Evolutionary conservation across 495 filamentous ascomycete genomes (phyloP).

Genomic region (Darksidea phi): DNA sequence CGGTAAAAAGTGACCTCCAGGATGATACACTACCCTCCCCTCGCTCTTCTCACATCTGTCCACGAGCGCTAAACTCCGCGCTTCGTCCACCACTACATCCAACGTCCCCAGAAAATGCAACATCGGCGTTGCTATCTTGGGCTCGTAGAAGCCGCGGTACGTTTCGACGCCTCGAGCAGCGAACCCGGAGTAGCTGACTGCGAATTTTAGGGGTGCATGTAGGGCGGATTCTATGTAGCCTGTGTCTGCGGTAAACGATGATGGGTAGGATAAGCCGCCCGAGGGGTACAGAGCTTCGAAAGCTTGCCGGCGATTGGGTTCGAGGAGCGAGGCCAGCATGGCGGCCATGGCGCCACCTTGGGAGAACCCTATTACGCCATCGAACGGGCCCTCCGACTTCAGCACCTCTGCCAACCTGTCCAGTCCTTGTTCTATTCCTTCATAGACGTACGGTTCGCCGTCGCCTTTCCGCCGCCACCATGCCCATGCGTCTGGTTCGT

Average conservation of each 20-base stretch:
- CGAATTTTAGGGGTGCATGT: constrained; percentile 71
- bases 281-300: constrained; percentile 45
- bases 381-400: constrained; percentile 47
- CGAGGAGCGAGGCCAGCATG: constrained; percentile 67
- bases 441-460: constrained; percentile 56
- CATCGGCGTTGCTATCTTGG: constrained; percentile 70
- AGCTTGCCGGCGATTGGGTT: constrained; percentile 51
- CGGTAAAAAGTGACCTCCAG: constrained; percentile 91
- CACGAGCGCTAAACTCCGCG: constrained; percentile 61
- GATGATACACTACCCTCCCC: constrained; percentile 70
- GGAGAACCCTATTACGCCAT: constrained; percentile 48
- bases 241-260: constrained; percentile 49
- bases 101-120: constrained; percentile 80
- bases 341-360: constrained; percentile 47
- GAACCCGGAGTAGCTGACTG: constrained; percentile 78
- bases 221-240: constrained; percentile 48
- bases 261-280: constrained; percentile 52
- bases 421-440: constrained; percentile 65
- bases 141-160: constrained; percentile 73
- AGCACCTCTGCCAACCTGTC: constrained; percentile 58
- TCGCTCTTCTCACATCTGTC: constrained; percentile 63
- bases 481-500: constrained; percentile 64
- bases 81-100: constrained; percentile 87
- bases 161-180: constrained; percentile 54
- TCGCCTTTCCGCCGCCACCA: constrained; percentile 78